These are phyloP conservation scores for Podila minutissima DNA, from an alignment of 192 early-diverging fungal species.

Conservation along the genomic window DNA sequence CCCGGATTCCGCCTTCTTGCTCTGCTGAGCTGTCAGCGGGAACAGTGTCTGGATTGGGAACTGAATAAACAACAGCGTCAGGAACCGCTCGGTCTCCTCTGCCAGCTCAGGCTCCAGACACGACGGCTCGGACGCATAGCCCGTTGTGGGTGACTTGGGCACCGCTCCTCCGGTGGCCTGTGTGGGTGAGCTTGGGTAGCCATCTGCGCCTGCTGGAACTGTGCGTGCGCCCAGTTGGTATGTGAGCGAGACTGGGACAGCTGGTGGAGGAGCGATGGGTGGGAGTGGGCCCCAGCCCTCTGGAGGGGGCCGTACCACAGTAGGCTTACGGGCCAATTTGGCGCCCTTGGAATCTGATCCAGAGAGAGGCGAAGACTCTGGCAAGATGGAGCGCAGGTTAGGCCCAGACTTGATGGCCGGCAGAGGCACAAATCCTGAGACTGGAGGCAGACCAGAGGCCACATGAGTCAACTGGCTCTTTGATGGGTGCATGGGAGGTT, in stretches of 20 bases:
- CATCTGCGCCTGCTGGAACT: neutral
- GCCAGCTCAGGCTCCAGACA: slow-evolving; percentile 50
- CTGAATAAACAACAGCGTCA: slow-evolving; percentile 47
- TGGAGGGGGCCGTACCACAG: slow-evolving; percentile 42
- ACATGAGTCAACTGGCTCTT: neutral
- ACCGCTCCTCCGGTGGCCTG: neutral
- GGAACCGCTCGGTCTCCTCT: slow-evolving; percentile 45
- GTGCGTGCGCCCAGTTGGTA: slow-evolving; percentile 46
- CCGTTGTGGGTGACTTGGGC: slow-evolving; percentile 31
- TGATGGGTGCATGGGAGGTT: slow-evolving; percentile 26
- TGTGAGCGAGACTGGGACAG: slow-evolving; percentile 33
- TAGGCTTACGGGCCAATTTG: slow-evolving; percentile 37
- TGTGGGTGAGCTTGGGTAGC: slow-evolving; percentile 4
- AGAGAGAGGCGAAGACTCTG: slow-evolving; percentile 39
- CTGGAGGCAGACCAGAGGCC: slow-evolving; percentile 11
- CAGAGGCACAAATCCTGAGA: slow-evolving; percentile 31
- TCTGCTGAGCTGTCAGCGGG: slow-evolving; percentile 24
- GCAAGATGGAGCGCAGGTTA: slow-evolving; percentile 29
- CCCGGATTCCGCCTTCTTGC: slow-evolving; percentile 11
- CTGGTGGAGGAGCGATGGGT: slow-evolving; percentile 44
- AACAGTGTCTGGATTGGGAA: slow-evolving; percentile 49
- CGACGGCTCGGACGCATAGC: slow-evolving; percentile 14
- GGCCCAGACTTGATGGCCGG: slow-evolving; percentile 49
- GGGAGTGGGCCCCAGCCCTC: slow-evolving; percentile 52
- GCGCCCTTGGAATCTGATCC: slow-evolving; percentile 27